Conservation (phyloP, 768 basidiomycete species). For the Artomyces pyxidatus region DNA sequence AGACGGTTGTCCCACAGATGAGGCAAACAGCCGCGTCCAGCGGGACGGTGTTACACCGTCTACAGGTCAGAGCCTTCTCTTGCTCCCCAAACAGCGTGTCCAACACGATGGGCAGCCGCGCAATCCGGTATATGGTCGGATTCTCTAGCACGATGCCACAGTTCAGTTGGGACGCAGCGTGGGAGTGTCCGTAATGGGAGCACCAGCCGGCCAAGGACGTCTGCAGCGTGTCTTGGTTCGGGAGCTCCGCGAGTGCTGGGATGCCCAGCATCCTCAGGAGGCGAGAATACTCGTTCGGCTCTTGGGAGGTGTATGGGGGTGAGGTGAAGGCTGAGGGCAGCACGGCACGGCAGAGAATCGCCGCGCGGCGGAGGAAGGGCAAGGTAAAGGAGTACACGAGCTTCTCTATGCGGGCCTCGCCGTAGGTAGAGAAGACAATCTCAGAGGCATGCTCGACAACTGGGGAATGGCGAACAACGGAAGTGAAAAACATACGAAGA, state of each 20-base stretch:
- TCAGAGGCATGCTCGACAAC: conserved; percentile 82
- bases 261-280: conserved; percentile 70
- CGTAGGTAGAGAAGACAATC: conserved; percentile 69
- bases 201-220: conserved; percentile 89
- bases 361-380: conserved; percentile 83
- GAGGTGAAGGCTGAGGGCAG: conserved; percentile 52
- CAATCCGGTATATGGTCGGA: conserved; percentile 75
- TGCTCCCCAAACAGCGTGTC: conserved; percentile 77
- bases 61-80: conserved; percentile 67
- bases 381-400: conserved; percentile 82
- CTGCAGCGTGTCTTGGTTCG: conserved; percentile 80
- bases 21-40: conserved; percentile 86
- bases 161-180: conserved; percentile 69
- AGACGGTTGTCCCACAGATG: conserved; percentile 80
- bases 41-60: conserved; percentile 70
- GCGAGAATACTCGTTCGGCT: conserved; percentile 68
- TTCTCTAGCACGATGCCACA: conserved; percentile 78
- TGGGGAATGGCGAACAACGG: conserved; percentile 81
- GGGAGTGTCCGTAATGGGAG: conserved; percentile 78
- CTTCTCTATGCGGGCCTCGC: conserved; percentile 79
- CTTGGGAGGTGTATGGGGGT: conserved; percentile 26
- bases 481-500: conserved; percentile 85
- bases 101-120: conserved; percentile 70
- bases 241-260: conserved; percentile 70
- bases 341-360: conserved; percentile 75